Conservation (phyloP, 2,329 filamentous ascomycete genomes). For the Penicillium janthinellum region DNA sequence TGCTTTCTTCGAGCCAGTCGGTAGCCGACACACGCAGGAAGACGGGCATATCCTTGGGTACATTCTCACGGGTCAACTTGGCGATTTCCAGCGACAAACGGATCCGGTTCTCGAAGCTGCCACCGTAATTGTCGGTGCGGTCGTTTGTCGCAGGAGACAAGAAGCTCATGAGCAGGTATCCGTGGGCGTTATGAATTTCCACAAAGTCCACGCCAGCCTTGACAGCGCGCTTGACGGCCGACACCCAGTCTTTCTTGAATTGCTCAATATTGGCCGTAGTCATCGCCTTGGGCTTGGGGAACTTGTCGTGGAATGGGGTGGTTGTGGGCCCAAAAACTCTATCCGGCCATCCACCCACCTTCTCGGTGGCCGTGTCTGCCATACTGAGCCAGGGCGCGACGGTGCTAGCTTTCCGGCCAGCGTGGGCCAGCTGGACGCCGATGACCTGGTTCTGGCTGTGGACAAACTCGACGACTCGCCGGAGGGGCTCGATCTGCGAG, state of each 20-base stretch:
- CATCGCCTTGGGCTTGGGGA: conserved; percentile 67
- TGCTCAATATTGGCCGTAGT: conserved; percentile 67
- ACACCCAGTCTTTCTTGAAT: conserved; percentile 64
- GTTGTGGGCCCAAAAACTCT: conserved; percentile 60
- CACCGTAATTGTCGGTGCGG: conserved; percentile 60
- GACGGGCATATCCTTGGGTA: conserved; percentile 69
- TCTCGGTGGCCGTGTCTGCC: conserved; percentile 47
- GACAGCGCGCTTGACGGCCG: conserved; percentile 61
- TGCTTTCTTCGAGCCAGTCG: conserved; percentile 70
- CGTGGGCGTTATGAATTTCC: conserved; percentile 79
- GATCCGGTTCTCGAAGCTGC: conserved; percentile 63
- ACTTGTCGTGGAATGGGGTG: conserved; percentile 63
- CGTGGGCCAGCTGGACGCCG: conserved; percentile 80
- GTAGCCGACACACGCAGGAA: conserved; percentile 73
- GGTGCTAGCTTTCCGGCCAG: conserved; percentile 66
- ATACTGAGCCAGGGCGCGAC: conserved; percentile 54
- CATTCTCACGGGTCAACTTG: conserved; percentile 61
- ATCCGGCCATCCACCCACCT: conserved; percentile 57
- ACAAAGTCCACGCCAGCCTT: conserved; percentile 74
- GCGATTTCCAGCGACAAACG: conserved; percentile 69
- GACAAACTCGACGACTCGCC: conserved; percentile 71
- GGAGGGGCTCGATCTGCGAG: conserved; percentile 71
- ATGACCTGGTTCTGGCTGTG: conserved; percentile 77
- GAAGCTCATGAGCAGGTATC: conserved; percentile 73
- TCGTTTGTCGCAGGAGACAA: conserved; percentile 69